phyloP scores from a whole-genome alignment of 208 protist genomes.

The Crithidia mellificae region DNA sequence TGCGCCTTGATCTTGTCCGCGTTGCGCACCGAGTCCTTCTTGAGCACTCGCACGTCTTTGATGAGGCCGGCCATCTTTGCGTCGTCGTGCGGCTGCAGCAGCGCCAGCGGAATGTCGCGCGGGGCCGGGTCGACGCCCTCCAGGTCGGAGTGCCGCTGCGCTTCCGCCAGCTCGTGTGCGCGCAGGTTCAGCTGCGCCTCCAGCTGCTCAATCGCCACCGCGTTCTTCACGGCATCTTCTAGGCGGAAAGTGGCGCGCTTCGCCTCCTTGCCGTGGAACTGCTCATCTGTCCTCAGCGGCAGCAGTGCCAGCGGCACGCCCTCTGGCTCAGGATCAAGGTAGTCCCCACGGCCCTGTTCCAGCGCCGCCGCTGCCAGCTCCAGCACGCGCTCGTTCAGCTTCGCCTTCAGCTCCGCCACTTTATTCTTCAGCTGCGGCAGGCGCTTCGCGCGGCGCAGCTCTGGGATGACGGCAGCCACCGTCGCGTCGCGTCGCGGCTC shows the following conservation, averaged over 20 bases:
- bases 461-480: constrained; percentile 44
- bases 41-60: constrained; percentile 54
- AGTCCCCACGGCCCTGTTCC: constrained; percentile 51
- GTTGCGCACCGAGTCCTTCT: constrained; percentile 54
- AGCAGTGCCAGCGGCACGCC: constrained; percentile 60
- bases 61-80: constrained; percentile 42
- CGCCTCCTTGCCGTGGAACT: constrained; percentile 56
- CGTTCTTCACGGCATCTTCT: constrained; percentile 49
- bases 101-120: constrained; percentile 51
- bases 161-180: constrained; percentile 57
- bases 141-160: constrained; percentile 65
- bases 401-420: constrained; percentile 40
- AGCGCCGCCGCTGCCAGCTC: constrained; percentile 49
- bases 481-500: constrained; percentile 50
- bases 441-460: constrained; percentile 43
- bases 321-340: constrained; percentile 56
- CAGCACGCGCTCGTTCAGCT: constrained; percentile 47
- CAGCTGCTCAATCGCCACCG: constrained; percentile 38
- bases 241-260: constrained; percentile 52
- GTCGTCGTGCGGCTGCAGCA: constrained; percentile 69
- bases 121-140: constrained; percentile 53
- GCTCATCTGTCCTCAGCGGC: constrained; percentile 52
- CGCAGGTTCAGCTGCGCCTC: constrained; percentile 60
- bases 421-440: constrained; percentile 34
- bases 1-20: constrained; percentile 54